Percentiles rank a stretch among this genome's conserved stretches.
These are phyloP conservation scores for Lablab purpureus DNA, from an alignment of 306 rosid genomes.

Conservation along the genomic window DNA sequence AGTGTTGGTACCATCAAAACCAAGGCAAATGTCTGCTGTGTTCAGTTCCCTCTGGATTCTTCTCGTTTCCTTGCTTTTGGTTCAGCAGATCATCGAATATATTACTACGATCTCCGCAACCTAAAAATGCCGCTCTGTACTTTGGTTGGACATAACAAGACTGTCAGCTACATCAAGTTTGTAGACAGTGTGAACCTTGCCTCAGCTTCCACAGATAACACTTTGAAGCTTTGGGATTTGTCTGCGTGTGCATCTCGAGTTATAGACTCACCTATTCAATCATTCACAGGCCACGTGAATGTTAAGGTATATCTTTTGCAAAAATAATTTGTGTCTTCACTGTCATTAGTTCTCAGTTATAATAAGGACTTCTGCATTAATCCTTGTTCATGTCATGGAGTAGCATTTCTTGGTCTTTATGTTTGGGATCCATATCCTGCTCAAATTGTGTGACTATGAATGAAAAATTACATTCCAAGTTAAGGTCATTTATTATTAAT, in stretches of 20 bases:
- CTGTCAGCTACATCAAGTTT: slow-evolving; percentile 93
- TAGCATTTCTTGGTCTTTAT: not conserved
- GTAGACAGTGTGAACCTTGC: slow-evolving; percentile 72
- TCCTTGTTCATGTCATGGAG: not conserved
- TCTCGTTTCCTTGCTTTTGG: slow-evolving; percentile 91
- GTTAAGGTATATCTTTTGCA: slow-evolving; percentile 73
- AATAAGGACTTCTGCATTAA: not conserved
- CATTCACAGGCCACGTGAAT: slow-evolving; percentile 87
- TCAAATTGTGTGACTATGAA: not conserved
- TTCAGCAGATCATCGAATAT: slow-evolving; percentile 92
- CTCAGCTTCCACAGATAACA: slow-evolving; percentile 92
- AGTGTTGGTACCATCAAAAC: slow-evolving; percentile 93
- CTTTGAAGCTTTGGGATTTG: slow-evolving; percentile 98
- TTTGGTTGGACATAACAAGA: slow-evolving; percentile 84
- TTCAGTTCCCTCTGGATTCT: slow-evolving; percentile 86
- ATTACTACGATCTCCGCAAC: slow-evolving; percentile 92
- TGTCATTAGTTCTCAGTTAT: not conserved
- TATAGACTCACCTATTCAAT: slow-evolving; percentile 77
- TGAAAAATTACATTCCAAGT: not conserved
- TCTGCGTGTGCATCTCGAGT: slow-evolving; percentile 80
- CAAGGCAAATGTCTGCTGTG: slow-evolving; percentile 97
- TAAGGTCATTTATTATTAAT: not conserved
- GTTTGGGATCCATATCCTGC: not conserved
- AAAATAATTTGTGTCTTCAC: not conserved
- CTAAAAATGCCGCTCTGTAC: slow-evolving; percentile 77